Evolutionary conservation across 2,329 filamentous ascomycete genomes (phyloP).

Genomic region (Leptographium galeiforme): DNA sequence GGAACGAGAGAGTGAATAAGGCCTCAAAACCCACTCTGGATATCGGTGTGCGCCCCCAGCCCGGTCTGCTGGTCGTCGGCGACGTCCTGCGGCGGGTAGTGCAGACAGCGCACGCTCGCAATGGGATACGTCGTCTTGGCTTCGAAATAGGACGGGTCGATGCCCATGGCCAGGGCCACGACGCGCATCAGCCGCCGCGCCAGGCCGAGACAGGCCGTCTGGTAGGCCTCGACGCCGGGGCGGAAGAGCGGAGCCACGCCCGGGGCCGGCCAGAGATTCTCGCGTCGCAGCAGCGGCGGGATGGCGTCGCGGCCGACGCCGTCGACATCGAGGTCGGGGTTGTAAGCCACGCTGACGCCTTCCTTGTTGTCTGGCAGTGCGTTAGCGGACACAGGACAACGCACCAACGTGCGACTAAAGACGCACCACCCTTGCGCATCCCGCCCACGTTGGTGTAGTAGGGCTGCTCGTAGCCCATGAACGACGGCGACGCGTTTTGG

Average conservation of each 20-base stretch:
- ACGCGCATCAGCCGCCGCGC: neutral
- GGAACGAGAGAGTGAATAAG: neutral
- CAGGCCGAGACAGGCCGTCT: neutral
- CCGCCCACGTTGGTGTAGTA: slow-evolving; percentile 1
- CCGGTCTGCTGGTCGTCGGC: neutral
- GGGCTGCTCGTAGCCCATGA: slow-evolving; percentile 2
- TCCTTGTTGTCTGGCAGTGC: neutral
- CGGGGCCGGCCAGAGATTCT: neutral
- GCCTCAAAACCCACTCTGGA: neutral
- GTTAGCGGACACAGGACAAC: neutral
- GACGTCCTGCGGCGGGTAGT: slow-evolving; percentile 1
- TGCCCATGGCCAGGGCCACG: neutral
- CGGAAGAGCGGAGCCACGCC: neutral
- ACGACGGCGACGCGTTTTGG: neutral
- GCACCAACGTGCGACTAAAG: neutral
- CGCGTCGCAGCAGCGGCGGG: neutral
- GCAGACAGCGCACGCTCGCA: neutral
- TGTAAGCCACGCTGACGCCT: neutral
- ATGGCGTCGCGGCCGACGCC: neutral
- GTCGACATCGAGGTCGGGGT: neutral
- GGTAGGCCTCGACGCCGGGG: neutral
- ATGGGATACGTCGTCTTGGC: neutral
- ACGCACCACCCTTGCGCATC: neutral
- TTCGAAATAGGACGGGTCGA: neutral
- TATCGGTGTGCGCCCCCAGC: slow-evolving; percentile 1